Evolutionary conservation across 2,329 filamentous ascomycete species (phyloP).

Genomic region (Colletotrichum euphorbiae): DNA sequence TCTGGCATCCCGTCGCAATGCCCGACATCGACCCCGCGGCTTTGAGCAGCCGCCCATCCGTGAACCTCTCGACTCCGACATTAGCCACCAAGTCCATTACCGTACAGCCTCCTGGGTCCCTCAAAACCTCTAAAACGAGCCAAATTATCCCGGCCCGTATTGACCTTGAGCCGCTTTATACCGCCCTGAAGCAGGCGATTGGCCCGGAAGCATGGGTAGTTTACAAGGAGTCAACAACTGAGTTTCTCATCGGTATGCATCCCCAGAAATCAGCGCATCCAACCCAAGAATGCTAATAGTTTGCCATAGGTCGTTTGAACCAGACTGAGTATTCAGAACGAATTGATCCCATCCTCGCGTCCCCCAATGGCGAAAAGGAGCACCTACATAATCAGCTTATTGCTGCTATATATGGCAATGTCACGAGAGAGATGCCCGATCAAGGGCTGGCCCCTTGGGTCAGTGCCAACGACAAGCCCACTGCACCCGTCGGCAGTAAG

Average conservation of each 20-base stretch:
- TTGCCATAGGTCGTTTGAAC: conserved; percentile 67
- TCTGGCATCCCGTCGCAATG: conserved; percentile 56
- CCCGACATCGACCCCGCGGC: conserved; percentile 79
- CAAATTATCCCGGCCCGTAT: conserved; percentile 74
- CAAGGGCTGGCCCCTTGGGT: conserved; percentile 77
- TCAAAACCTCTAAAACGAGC: conserved; percentile 68
- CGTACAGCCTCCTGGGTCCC: conserved; percentile 59
- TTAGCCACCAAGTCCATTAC: conserved; percentile 69
- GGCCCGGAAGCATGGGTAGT: conserved; percentile 70
- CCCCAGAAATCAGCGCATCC: background rate
- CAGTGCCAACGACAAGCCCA: conserved; percentile 76
- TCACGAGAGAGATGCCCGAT: conserved; percentile 76
- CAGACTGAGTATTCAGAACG: conserved; percentile 69
- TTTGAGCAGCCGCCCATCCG: conserved; percentile 72
- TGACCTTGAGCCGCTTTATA: conserved; percentile 74
- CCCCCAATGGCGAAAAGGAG: conserved; percentile 67
- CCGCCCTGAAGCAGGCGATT: conserved; percentile 69
- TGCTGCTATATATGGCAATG: conserved; percentile 75
- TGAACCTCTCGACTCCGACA: conserved; percentile 69
- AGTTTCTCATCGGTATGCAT: conserved; percentile 70
- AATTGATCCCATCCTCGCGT: conserved; percentile 70
- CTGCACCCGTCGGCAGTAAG: conserved; percentile 67
- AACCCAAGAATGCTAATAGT: background rate
- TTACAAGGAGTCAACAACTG: conserved; percentile 72
- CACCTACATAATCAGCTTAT: conserved; percentile 77